Base-by-base conservation (phyloP, 805 yeast species). In the Yarrowia deformans region DNA sequence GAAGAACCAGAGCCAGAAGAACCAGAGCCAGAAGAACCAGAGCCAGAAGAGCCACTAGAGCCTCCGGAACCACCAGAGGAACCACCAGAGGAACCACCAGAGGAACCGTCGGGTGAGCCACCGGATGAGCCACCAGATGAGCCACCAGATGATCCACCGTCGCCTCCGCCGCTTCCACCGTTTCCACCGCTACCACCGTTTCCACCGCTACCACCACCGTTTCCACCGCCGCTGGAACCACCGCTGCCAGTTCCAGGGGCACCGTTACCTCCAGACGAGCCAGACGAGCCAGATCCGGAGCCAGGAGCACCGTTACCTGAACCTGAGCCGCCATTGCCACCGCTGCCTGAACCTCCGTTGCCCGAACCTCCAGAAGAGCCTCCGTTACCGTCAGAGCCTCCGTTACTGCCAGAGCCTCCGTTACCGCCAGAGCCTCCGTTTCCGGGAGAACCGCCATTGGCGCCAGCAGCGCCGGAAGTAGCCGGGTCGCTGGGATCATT, bases 221-320 rank as follows among this genome's bases (percentile, higher is more conserved):
- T 29, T 19, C 49, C 49, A 58, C n/a, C 12, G 39, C 34, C 34
- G 10, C 42, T 14, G 43, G 43, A 35, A 19, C 40, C 34, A 8
- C 48, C 49, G n/a, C n/a, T 39, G 10, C 40, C 34, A n/a, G 49
- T 23, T 23, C 29, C 29, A 23, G 29, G 29, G 29, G 29, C 66
- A 19, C 63, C 48, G 16, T 55, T 55, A 8, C 46, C 61, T 18
- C 46, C 46, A 23, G 42, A 39, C 14, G 16, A 10, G 19, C 46
- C 49, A 45, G 12, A n/a, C 37, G 42, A 18, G 5, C 58, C 58
- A 35, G 60, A 54, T 8, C 63, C 63, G 42, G 35, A 16, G 0
- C 63, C 63, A n/a, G 60, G 43, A n/a, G 45, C 45, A 29, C 63
- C 48, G 49, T 29, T 40, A 4, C 60, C 43, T 16, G 40, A 32